Conservation (phyloP, 352 stramenopile species). For the Blastocystis sp. region DNA sequence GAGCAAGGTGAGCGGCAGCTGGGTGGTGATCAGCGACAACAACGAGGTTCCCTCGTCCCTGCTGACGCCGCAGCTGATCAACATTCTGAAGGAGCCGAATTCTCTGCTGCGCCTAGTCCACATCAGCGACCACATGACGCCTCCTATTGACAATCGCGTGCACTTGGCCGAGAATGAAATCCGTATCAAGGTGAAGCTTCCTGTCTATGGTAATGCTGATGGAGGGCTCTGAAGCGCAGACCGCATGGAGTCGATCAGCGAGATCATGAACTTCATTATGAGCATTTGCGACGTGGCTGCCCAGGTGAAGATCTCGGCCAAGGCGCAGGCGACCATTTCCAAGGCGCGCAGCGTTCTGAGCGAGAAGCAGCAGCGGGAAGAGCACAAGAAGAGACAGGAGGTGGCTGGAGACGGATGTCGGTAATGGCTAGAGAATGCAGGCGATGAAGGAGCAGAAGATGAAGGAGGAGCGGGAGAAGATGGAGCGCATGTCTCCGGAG, state of each 20-base stretch:
- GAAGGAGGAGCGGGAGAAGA: slow-evolving; percentile 30
- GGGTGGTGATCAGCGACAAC: slow-evolving; percentile 53
- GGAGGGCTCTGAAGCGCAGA: background rate
- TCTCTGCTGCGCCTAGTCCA: slow-evolving; percentile 49
- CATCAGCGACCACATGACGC: slow-evolving; percentile 55
- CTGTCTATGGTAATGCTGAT: slow-evolving; percentile 18
- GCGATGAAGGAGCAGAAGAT: slow-evolving; percentile 58
- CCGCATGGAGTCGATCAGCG: slow-evolving; percentile 25
- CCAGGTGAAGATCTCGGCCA: slow-evolving; percentile 7
- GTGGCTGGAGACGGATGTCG: background rate
- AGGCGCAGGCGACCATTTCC: background rate
- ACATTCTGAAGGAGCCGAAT: slow-evolving; percentile 38
- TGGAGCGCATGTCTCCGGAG: slow-evolving; percentile 36
- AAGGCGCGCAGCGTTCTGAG: slow-evolving; percentile 6
- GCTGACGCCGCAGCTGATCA: slow-evolving; percentile 13
- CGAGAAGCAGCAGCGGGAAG: slow-evolving; percentile 28
- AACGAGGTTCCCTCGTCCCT: slow-evolving; percentile 41
- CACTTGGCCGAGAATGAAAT: slow-evolving; percentile 41
- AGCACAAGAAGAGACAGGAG: slow-evolving; percentile 38
- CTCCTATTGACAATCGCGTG: slow-evolving; percentile 40
- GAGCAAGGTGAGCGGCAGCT: slow-evolving; percentile 53
- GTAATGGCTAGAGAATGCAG: slow-evolving; percentile 58
- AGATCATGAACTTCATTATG: slow-evolving; percentile 49
- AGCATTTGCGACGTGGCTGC: slow-evolving; percentile 19
- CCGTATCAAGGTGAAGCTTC: slow-evolving; percentile 56